Evolutionary conservation across 1,139 yeast species (phyloP).

Genomic region (Keqinozyma sinolaborantium): DNA sequence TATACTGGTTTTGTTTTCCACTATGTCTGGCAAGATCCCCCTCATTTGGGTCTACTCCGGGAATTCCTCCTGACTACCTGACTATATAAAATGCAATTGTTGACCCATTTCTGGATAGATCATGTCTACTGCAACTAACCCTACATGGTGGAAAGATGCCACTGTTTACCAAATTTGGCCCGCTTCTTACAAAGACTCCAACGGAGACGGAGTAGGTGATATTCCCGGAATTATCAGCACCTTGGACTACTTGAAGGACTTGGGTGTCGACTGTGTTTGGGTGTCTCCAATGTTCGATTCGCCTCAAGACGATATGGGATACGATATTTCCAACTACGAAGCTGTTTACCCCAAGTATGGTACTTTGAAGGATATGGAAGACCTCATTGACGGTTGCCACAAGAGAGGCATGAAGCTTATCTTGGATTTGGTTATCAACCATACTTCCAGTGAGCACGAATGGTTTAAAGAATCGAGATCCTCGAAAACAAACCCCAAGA

Average conservation of each 20-base stretch:
- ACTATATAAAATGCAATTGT: no score
- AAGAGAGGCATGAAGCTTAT: constrained; percentile 48
- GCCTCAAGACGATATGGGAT: constrained; percentile 64
- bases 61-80: no score
- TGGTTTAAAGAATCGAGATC: constrained; percentile 59
- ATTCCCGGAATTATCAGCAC: constrained; percentile 50
- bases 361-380: constrained; percentile 48
- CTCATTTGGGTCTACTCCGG: no score
- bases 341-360: constrained; percentile 51
- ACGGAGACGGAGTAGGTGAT: constrained; percentile 59
- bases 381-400: constrained; percentile 45
- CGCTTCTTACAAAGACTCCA: constrained; percentile 54
- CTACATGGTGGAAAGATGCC: constrained; percentile 56
- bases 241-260: constrained; percentile 47
- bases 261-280: constrained; percentile 57
- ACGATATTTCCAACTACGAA: constrained; percentile 55
- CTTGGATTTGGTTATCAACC: constrained; percentile 57
- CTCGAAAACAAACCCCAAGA: constrained; percentile 48
- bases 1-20: no score
- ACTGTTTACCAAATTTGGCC: constrained; percentile 58
- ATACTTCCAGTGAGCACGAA: constrained; percentile 51
- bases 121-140: no score
- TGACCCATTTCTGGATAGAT: no score
- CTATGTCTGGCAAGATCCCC: no score
- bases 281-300: constrained; percentile 56